Evolutionary conservation across 441 rosid genomes (phyloP).

Genomic region (Eutrema salsugineum): DNA sequence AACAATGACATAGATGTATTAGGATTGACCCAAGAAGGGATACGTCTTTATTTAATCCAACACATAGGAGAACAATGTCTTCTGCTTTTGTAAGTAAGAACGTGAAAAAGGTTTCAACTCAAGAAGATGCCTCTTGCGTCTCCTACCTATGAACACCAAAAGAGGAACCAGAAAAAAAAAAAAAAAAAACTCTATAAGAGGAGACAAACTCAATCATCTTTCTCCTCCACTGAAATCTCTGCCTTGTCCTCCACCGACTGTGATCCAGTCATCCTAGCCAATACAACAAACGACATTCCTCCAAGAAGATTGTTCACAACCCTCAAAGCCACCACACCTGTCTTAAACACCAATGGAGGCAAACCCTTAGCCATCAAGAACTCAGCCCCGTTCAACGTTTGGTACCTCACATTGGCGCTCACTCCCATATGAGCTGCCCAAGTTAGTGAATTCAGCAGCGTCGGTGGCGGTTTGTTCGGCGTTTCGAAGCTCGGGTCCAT

Average conservation of each 20-base stretch:
- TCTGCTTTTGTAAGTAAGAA: conserved; percentile 16
- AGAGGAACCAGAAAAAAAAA: conserved; percentile 2
- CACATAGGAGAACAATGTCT: conserved; percentile 2
- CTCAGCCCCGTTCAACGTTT: conserved; percentile 79
- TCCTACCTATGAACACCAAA: neutral
- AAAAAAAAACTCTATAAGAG: neutral
- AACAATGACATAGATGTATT: neutral
- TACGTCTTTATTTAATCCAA: conserved; percentile 17
- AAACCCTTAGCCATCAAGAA: conserved; percentile 54
- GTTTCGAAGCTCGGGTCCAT: conserved; percentile 92
- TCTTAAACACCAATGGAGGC: conserved; percentile 69
- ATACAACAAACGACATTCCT: conserved; percentile 80
- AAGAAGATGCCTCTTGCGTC: conserved; percentile 11
- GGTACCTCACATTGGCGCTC: conserved; percentile 93
- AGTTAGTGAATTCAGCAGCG: conserved; percentile 77
- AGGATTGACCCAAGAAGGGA: conserved; percentile 11
- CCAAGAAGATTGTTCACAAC: conserved; percentile 82
- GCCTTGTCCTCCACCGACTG: conserved; percentile 22
- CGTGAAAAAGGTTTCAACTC: conserved; percentile 6
- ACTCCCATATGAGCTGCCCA: conserved; percentile 98
- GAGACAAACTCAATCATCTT: conserved; percentile 34
- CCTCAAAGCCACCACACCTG: conserved; percentile 72
- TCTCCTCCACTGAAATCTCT: conserved; percentile 25
- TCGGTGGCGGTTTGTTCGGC: conserved; percentile 86
- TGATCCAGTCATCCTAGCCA: conserved; percentile 73